Base-by-base conservation (phyloP, 2,329 filamentous ascomycete species). In the Sclerotinia subarctica region DNA sequence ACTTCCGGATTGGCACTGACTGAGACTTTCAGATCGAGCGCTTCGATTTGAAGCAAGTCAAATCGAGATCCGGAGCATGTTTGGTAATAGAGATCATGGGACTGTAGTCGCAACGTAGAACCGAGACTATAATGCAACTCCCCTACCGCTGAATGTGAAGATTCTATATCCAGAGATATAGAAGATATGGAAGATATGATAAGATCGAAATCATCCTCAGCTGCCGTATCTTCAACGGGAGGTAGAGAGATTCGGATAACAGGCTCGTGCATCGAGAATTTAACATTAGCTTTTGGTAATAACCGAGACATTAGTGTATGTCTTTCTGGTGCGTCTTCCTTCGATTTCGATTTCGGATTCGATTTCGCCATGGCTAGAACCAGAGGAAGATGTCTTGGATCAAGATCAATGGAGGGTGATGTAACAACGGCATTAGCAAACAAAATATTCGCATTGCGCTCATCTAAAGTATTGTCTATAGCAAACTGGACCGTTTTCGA, bases 381-480 rank as follows among this genome's bases (percentile, higher is more conserved):
- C 11, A 97, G 84, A 2, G 95, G 94, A 21, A 99, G 82, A 80
- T 98, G 94, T 72, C 92, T 92, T 3, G 95, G 94, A 77, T 96
- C 92, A 46, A 99, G 83, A 78, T 99, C 95, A 63, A 98, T 83
- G 0, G 95, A 97, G 0, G 95, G 95, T 6, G 95, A 99, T 0
- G 95, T 99, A 69, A 98, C 88, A 58, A 99, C 94, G 7, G 96
- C 88, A 78, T 99, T 99, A 52, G 94, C 94, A 77, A 97, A 97
- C 21, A 99, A 83, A 51, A 99, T 95, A 77, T 99, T 99, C 60
- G 93, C 91, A 75, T 99, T 99, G 70, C 92, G 88, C 79, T 98
- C 93, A 72, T 91, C 90, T 15, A 86, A 83, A 49, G 87, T 89
- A 72, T 90, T 90, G 46, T 90, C 86, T 68, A 89, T 85, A 1